These are phyloP conservation scores for Pestalotiopsis sp. DNA, from an alignment of 2,329 filamentous ascomycete genomes.

Conservation along the genomic window DNA sequence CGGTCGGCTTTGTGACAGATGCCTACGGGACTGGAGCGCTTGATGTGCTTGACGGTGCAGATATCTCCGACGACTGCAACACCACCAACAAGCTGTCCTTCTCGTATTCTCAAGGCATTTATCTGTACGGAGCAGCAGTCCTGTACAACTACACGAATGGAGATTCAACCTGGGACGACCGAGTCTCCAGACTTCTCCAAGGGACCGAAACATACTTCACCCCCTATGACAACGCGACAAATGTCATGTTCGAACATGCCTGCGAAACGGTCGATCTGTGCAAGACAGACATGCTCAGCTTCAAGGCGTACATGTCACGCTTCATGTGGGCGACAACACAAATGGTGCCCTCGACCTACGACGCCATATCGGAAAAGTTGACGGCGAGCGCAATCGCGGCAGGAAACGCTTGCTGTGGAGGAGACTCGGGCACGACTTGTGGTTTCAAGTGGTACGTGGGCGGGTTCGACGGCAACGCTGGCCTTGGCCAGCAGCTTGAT, in stretches of 20 bases:
- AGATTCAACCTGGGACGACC: conserved; percentile 53
- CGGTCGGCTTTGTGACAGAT: conserved; percentile 57
- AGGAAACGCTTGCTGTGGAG: conserved; percentile 57
- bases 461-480: conserved; percentile 47
- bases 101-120: conserved; percentile 67
- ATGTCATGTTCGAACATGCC: conserved; percentile 67
- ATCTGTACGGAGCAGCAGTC: conserved; percentile 64
- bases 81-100: conserved; percentile 58
- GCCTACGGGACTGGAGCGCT: conserved; percentile 38
- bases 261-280: conserved; percentile 62
- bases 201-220: conserved; percentile 52
- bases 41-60: conserved; percentile 63
- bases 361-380: conserved; percentile 50
- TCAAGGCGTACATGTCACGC: conserved; percentile 68
- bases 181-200: conserved; percentile 52
- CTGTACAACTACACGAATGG: conserved; percentile 62
- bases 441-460: conserved; percentile 65
- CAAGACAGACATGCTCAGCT: conserved; percentile 65
- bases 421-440: conserved; percentile 52
- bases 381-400: conserved; percentile 56
- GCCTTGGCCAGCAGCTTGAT: conserved; percentile 61
- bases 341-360: conserved; percentile 56
- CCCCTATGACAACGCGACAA: conserved; percentile 50
- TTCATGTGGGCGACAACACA: conserved; percentile 63
- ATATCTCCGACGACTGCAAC: conserved; percentile 54